Evolutionary conservation across 768 basidiomycete species (phyloP).

Genomic region (Tylopilus sp.): DNA sequence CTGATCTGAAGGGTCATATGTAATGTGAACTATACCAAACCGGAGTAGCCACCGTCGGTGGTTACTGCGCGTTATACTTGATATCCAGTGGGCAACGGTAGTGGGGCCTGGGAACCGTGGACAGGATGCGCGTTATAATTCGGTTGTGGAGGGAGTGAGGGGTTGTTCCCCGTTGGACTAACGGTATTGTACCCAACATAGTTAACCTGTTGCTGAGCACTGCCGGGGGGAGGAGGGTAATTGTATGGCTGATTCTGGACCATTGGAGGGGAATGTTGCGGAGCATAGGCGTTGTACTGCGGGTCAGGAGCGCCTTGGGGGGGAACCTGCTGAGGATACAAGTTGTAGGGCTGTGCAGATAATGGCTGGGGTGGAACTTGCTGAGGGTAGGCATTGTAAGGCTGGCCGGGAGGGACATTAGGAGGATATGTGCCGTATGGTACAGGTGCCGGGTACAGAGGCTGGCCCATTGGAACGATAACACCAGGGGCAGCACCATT

Average conservation of each 20-base stretch:
- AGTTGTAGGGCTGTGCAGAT: constrained; percentile 7
- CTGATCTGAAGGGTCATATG: not conserved
- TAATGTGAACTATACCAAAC: not conserved
- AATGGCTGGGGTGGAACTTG: too few species aligned
- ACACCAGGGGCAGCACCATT: not conserved
- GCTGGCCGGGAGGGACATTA: constrained; percentile 5
- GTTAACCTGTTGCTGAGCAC: not conserved
- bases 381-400: constrained; percentile 6
- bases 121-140: constrained; percentile 15
- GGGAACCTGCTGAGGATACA: constrained; percentile 7
- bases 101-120: too few species aligned
- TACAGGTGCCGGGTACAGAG: constrained; percentile 8
- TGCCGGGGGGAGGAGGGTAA: too few species aligned
- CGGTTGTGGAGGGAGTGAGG: constrained; percentile 16
- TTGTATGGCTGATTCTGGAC: too few species aligned
- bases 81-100: constrained; percentile 4
- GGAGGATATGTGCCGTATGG: constrained; percentile 7
- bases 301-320: not conserved
- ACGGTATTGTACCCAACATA: constrained; percentile 8
- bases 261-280: not conserved
- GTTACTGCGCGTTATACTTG: constrained; percentile 2
- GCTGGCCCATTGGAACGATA: constrained; percentile 6
- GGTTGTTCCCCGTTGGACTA: not conserved
- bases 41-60: not conserved
- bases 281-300: constrained; percentile 4